These are phyloP conservation scores for Punctularia strigosozonata DNA, from an alignment of 768 basidiomycete species.

Conservation along the genomic window DNA sequence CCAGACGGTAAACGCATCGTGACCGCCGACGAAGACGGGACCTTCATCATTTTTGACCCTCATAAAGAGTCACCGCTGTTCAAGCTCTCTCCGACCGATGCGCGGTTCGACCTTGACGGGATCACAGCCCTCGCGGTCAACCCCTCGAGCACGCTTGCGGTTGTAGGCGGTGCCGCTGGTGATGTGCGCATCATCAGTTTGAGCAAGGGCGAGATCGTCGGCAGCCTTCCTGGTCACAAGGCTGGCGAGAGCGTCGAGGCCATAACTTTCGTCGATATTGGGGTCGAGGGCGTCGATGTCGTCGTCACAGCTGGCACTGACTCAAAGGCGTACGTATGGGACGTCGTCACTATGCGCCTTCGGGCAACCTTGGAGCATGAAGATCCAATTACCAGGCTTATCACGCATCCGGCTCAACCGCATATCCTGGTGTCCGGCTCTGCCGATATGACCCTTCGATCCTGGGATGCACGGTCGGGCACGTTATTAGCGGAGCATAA, in stretches of 20 bases:
- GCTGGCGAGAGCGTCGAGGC: constrained; percentile 86
- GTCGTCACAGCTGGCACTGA: constrained; percentile 87
- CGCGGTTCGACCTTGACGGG: constrained; percentile 68
- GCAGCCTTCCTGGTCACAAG: constrained; percentile 69
- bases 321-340: constrained; percentile 92
- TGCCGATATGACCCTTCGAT: constrained; percentile 75
- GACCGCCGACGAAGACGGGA: constrained; percentile 75
- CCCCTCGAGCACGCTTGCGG: constrained; percentile 77
- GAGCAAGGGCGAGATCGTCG: constrained; percentile 74
- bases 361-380: constrained; percentile 75
- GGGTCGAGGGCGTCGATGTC: constrained; percentile 44
- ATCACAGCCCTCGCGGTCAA: constrained; percentile 85
- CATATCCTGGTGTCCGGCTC: constrained; percentile 79
- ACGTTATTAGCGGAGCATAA: constrained; percentile 65
- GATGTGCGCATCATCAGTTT: constrained; percentile 82
- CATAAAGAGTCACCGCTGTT: constrained; percentile 65
- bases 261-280: constrained; percentile 72
- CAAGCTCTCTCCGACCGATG: constrained; percentile 63
- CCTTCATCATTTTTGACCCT: constrained; percentile 86
- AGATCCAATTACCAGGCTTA: too few species aligned
- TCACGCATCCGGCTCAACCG: constrained; percentile 56
- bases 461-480: constrained; percentile 90
- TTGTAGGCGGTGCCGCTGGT: constrained; percentile 80
- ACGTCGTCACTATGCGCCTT: constrained; percentile 75
- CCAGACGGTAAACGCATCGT: constrained; percentile 91